Base-by-base conservation (phyloP, 2,329 filamentous ascomycete genomes). In the Alternaria gaisen region DNA sequence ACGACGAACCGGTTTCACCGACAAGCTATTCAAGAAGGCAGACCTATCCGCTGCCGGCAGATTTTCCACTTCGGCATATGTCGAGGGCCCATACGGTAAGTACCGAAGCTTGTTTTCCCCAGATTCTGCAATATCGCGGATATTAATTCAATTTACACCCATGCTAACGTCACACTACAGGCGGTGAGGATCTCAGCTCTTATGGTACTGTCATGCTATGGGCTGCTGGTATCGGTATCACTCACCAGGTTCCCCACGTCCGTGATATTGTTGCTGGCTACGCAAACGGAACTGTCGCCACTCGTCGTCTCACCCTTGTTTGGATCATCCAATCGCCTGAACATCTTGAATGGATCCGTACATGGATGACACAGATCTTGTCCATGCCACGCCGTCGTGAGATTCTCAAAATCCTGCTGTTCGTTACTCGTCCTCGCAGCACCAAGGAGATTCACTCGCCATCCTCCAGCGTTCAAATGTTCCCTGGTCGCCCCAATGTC, bases 241-340 rank as follows among this genome's bases (percentile, higher is more conserved):
- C 94, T 1, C 94, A 98, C 78, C 93, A 97, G 77, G 87, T 98
- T 30, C 92, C 93, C 34, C 97, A 96, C 77, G 86, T 97, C 9
- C 90, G 89, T 56, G 90, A 95, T 60, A 79, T 84, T 18, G 81
- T 84, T 42, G 77, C 78, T 50, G 80, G 83, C 79, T 72, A 87
- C 83, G 83, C 84, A 82, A 80, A 92, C 87, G 90, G 69, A 60
- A 93, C 89, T 1, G 88, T 93, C 38, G 93, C 94, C 5, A 93
- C 92, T 4, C 90, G 93, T 53, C 88, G 90, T 41, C 82, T 98
- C 47, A 92, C 90, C 1, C 87, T 98, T 8, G 88, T 97, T 61
- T 98, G 95, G 95, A 90, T 97, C 73, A 91, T 98, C 66, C 92
- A 95, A 63, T 92, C 93, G 56, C 90, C 91, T 38, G 91, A 97